Evolutionary conservation across 2,329 filamentous ascomycete genomes (phyloP), one percentile per base, ranked within the genome.

Genomic region (Ascomycota sp.): DNA sequence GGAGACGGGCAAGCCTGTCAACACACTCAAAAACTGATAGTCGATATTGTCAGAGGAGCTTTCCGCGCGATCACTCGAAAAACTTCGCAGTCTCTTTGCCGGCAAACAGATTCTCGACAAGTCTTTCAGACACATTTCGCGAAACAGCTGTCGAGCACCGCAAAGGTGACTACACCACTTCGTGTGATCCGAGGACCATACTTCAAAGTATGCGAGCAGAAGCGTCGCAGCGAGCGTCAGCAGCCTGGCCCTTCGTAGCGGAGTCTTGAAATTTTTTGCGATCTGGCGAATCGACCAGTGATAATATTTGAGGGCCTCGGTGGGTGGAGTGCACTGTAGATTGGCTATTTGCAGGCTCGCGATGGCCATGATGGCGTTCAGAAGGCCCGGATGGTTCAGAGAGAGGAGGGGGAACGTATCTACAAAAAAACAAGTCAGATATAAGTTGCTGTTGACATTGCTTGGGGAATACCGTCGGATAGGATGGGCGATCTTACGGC

Each of bases 81-180:
- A 32, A n/a, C 50, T 45, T 46, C 38, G 42, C 27, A 43, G 34
- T 23, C 47, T 61, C 53, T 63, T 79, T 35, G 77, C 56, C 0
- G 65, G 61, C 35, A 85, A 65, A 34, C 82, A 72, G 32, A 73
- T 65, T 33, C 67, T 68, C 1, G 78, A 80, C 57, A 85, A 75
- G 2, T 69, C 63, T 8, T 65, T 63, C 35, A 83, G 79, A 29
- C 89, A 76, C 25, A 91, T 77, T 45, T 95, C 85, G 30, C 69
- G 67, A 19, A 95, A 63, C 20, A 95, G 63, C 37, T 85, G 76
- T 25, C 76, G 73, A 8, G 82, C 80, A 9, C 89, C 89, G 28
- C 80, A 70, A 23, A 95, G 59, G 52, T 95, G 89, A 36, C 79
- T 86, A 43, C 80, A 89, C 89, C 89, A 98, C 48, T 93, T 93